Conservation (phyloP, 2,329 filamentous ascomycete species). For the Aspergillus pseudoglaucus region DNA sequence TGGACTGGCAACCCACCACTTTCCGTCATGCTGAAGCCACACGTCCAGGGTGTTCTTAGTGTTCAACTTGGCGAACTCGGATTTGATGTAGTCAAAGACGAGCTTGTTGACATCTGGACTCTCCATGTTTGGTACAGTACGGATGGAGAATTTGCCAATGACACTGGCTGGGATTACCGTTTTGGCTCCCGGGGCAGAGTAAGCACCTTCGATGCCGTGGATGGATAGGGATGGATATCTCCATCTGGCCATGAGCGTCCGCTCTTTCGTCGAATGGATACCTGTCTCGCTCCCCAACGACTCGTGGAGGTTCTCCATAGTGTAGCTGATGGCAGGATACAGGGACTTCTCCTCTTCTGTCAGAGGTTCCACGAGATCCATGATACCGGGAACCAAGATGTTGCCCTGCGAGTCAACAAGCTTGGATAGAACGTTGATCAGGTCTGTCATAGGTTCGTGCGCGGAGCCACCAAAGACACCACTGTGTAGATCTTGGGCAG, state of each 20-base stretch:
- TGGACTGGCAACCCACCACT: slow-evolving; percentile 97
- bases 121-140: slow-evolving; percentile 96
- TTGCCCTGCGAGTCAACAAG: slow-evolving; percentile 86
- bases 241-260: slow-evolving; percentile 93
- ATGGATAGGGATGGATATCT: slow-evolving; percentile 88
- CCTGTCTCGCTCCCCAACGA: slow-evolving; percentile 83
- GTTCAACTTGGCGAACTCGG: slow-evolving; percentile 75
- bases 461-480: slow-evolving; percentile 95
- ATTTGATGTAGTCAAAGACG: slow-evolving; percentile 76
- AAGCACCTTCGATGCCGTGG: slow-evolving; percentile 92
- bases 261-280: slow-evolving; percentile 82
- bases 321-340: slow-evolving; percentile 88
- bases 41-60: slow-evolving; percentile 90
- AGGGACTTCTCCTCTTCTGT: slow-evolving; percentile 78
- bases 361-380: slow-evolving; percentile 84
- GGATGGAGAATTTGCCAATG: slow-evolving; percentile 95
- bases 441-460: slow-evolving; percentile 97
- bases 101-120: slow-evolving; percentile 78
- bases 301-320: slow-evolving; percentile 91
- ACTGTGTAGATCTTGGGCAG: slow-evolving; percentile 88
- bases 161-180: slow-evolving; percentile 98
- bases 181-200: slow-evolving; percentile 88
- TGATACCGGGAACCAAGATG: slow-evolving; percentile 89
- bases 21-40: slow-evolving; percentile 78
- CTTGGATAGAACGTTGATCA: slow-evolving; percentile 72